Conservation (phyloP, 192 early-diverging fungal genomes). For the Linnemannia zychae region DNA sequence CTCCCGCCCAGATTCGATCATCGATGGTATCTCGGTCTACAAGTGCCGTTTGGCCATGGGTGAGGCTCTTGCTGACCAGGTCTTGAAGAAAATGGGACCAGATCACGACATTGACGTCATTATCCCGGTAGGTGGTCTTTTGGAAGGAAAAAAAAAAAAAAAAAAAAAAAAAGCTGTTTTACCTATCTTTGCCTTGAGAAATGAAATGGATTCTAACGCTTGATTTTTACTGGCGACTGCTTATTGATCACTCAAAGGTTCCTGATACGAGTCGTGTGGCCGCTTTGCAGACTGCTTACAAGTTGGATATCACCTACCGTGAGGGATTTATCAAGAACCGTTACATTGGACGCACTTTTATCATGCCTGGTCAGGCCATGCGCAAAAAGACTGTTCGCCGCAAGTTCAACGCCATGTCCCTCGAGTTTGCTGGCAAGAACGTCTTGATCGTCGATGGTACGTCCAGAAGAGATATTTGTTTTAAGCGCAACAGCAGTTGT, state of each 20-base stretch:
- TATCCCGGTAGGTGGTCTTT: constrained; percentile 82
- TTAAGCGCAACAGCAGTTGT: background rate
- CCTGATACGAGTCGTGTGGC: constrained; percentile 97
- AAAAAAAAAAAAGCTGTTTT: background rate
- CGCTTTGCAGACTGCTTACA: constrained; percentile 92
- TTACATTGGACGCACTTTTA: constrained; percentile 99
- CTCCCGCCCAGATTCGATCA: constrained; percentile 98
- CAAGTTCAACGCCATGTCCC: constrained; percentile 98
- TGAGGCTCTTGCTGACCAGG: constrained; percentile 91
- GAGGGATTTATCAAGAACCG: constrained; percentile 99
- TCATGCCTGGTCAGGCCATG: constrained; percentile 98
- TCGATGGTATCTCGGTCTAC: constrained; percentile 99
- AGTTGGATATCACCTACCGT: constrained; percentile 91
- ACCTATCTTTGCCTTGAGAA: background rate
- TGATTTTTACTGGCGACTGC: background rate
- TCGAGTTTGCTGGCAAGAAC: constrained; percentile 96
- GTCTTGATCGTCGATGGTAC: constrained; percentile 94
- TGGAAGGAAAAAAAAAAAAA: too few relatives aligned
- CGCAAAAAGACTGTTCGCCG: constrained; percentile 92
- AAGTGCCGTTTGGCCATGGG: constrained; percentile 98
- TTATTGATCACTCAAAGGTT: constrained; percentile 60
- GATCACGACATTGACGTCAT: constrained; percentile 96
- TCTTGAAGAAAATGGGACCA: constrained; percentile 79
- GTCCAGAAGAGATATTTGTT: background rate
- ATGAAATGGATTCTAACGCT: background rate